Evolutionary conservation across 768 basidiomycete species (phyloP).

Genomic region (Gloeophyllum trabeum): DNA sequence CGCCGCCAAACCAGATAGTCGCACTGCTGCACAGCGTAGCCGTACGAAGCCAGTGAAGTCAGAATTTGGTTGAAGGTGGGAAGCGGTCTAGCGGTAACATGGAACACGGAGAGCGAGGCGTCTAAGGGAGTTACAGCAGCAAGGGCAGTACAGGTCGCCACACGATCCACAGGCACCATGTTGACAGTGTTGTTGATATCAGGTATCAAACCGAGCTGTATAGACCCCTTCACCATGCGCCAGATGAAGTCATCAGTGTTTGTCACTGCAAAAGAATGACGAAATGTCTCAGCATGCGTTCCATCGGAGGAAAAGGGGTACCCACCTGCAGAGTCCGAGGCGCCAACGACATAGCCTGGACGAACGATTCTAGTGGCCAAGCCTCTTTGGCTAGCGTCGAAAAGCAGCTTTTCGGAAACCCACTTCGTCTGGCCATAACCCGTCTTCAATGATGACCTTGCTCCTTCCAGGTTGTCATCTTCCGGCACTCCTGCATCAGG

Average conservation of each 20-base stretch:
- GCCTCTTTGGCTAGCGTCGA: slow-evolving; percentile 84
- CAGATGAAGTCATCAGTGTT: slow-evolving; percentile 99
- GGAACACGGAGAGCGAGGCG: slow-evolving; percentile 46
- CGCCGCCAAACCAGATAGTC: slow-evolving; percentile 92
- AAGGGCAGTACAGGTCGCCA: slow-evolving; percentile 70
- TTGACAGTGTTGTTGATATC: slow-evolving; percentile 98
- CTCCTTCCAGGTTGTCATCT: slow-evolving; percentile 80
- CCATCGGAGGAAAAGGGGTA: slow-evolving; percentile 3
- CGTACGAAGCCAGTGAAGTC: slow-evolving; percentile 61
- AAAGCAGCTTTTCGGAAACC: slow-evolving; percentile 92
- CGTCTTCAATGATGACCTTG: slow-evolving; percentile 60
- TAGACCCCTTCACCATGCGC: slow-evolving; percentile 96
- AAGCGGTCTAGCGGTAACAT: slow-evolving; percentile 77
- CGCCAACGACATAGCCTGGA: slow-evolving; percentile 94
- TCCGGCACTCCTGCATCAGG: slow-evolving; percentile 64
- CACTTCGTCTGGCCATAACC: slow-evolving; percentile 98
- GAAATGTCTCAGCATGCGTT: too few relatives aligned
- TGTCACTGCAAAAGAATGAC: slow-evolving; percentile 48
- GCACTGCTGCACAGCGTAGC: slow-evolving; percentile 65
- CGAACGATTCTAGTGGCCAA: slow-evolving; percentile 79
- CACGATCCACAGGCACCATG: slow-evolving; percentile 96
- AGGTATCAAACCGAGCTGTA: slow-evolving; percentile 92
- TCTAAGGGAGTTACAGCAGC: slow-evolving; percentile 55
- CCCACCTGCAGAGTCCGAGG: slow-evolving; percentile 78
- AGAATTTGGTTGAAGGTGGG: slow-evolving; percentile 87